Base-by-base conservation (phyloP, 164 flowering plant genomes). In the Malania oleifera region DNA sequence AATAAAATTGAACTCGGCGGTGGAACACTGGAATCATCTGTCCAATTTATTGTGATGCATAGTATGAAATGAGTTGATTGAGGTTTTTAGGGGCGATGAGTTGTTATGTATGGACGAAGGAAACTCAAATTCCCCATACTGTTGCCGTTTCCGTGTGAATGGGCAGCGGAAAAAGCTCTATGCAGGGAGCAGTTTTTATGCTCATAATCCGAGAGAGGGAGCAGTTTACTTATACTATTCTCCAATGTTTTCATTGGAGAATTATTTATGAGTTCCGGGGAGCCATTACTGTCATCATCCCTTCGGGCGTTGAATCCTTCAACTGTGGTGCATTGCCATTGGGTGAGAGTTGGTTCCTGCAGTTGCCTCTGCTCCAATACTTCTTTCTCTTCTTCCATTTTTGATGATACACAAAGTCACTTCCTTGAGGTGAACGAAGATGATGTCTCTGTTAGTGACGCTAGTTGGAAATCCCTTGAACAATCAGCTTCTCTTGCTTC, bases 231-330 rank as follows among this genome's bases (percentile, higher is more conserved):
- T 43, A 19, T 24, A 11, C 1, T n/a, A 53, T 63, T 63, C 59
- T 70, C 75, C 75, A 66, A 77, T 78, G 83, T 60, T 60, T 39
- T 54, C 65, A 26, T 59, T 65, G 76, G 75, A 54, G 67, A 59
- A 39, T 59, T 59, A 61, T 78, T 71, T 77, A 81, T 83, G 95
- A 77, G 72, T 74, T 73, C 79, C 24, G 80, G 66, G 45, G 75
- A 63, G 62, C 83, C 83, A 2, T 73, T 80, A 68, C 70, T 85
- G 57, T 29, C 64, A 17, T 54, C 75, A n/a, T 64, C 80, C n/a
- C n/a, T n/a, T 50, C 31, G 39, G 49, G 38, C 52, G 38, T 55
- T 73, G 7, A 73, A 63, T 47, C 55, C 40, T 55, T 52, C 71
- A 12, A 41, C 75, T 51, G 63, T 38, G 51, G 63, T 57, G 50